Percentiles rank a stretch among this genome's conserved stretches.
Conservation (phyloP, 108 stramenopile species). For the Licmophora abbreviata region DNA sequence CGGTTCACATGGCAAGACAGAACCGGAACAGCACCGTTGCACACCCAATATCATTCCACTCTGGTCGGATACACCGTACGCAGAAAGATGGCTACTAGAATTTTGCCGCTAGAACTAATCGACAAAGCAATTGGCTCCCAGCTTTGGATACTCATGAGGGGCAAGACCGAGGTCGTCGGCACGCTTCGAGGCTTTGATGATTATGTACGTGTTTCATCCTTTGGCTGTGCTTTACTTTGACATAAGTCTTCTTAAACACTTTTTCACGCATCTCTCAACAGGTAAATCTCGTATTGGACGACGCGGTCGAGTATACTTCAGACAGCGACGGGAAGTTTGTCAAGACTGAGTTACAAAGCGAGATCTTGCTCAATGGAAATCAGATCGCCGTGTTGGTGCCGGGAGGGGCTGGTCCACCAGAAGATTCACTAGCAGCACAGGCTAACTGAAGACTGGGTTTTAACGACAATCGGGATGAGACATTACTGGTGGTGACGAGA, state of each 20-base stretch:
- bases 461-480: too few species aligned
- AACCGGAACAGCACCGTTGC: too few species aligned
- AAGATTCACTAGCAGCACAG: slow-evolving; percentile 64
- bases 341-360: slow-evolving; percentile 63
- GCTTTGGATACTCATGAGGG: slow-evolving; percentile 85
- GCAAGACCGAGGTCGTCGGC: slow-evolving; percentile 79
- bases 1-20: too few species aligned
- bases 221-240: neutral
- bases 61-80: too few species aligned
- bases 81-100: slow-evolving; percentile 59
- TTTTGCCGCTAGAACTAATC: slow-evolving; percentile 80
- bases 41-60: too few species aligned
- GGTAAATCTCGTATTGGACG: slow-evolving; percentile 79
- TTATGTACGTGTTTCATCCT: slow-evolving; percentile 40
- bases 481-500: too few species aligned
- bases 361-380: slow-evolving; percentile 87
- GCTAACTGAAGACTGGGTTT: too few species aligned
- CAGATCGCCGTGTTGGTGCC: slow-evolving; percentile 84
- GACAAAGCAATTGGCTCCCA: slow-evolving; percentile 86
- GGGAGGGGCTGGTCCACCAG: slow-evolving; percentile 63
- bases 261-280: slow-evolving; percentile 1
- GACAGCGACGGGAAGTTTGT: slow-evolving; percentile 55
- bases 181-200: slow-evolving; percentile 82
- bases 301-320: slow-evolving; percentile 81
- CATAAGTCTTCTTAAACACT: neutral